Evolutionary conservation across 2,329 filamentous ascomycete genomes (phyloP).

Genomic region (Aureobasidium zeae): DNA sequence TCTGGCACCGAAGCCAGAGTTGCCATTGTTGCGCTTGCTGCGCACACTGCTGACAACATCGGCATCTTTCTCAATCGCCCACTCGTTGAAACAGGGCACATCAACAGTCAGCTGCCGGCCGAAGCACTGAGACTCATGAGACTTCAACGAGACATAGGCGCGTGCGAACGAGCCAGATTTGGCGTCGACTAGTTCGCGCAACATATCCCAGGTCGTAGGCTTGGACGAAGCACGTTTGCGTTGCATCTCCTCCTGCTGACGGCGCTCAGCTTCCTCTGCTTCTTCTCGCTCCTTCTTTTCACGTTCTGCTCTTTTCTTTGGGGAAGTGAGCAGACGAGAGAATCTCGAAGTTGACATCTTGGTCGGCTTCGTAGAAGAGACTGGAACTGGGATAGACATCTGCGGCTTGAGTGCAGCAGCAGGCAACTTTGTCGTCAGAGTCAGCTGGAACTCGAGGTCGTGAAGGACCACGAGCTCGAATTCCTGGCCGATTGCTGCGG

Average conservation of each 20-base stretch:
- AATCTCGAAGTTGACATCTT: slow-evolving; percentile 69
- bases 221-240: slow-evolving; percentile 50
- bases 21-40: slow-evolving; percentile 58
- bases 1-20: slow-evolving; percentile 42
- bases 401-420: slow-evolving; percentile 41
- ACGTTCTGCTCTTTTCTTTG: slow-evolving; percentile 92
- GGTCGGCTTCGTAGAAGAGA: slow-evolving; percentile 53
- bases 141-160: slow-evolving; percentile 86
- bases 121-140: slow-evolving; percentile 80
- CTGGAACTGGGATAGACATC: slow-evolving; percentile 23
- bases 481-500: slow-evolving; percentile 91
- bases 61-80: slow-evolving; percentile 75
- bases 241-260: slow-evolving; percentile 25
- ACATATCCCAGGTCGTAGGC: slow-evolving; percentile 72
- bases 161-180: slow-evolving; percentile 90
- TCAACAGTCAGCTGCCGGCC: slow-evolving; percentile 82
- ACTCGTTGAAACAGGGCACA: slow-evolving; percentile 95
- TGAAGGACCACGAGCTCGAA: slow-evolving; percentile 96
- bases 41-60: slow-evolving; percentile 76
- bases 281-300: slow-evolving; percentile 78
- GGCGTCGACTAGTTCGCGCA: slow-evolving; percentile 73
- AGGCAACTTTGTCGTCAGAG: slow-evolving; percentile 88
- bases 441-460: slow-evolving; percentile 97
- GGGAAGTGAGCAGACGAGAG: slow-evolving; percentile 84
- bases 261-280: slow-evolving; percentile 51